Base-by-base conservation (phyloP, 371 early-diverging fungal species). In the Zopfochytrium polystomum region DNA sequence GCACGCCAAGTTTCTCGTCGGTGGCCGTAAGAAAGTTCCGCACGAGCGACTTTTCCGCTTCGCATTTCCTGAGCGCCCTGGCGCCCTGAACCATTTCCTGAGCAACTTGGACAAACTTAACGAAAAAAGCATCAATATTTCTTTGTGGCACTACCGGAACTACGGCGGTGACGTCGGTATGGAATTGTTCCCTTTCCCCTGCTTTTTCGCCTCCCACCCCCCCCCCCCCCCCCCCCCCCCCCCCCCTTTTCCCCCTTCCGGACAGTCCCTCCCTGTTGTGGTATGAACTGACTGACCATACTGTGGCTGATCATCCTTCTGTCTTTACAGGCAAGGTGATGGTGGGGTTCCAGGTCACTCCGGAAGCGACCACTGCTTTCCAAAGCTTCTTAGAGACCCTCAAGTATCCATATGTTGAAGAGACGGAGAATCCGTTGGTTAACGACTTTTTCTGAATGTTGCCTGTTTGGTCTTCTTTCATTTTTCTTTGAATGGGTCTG, bases 51-150 rank as follows among this genome's bases (percentile, higher is more conserved):
- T 96, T 52, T 85, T 87, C 68, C 72, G 95, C 57, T 95, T 95
- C 74, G 76, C 84, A 66, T 95, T 93, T 77, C 93, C 93, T 9
- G 96, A 96, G 70, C 80, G 93, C 45, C 96, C 94, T 7, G 94
- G 92, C 48, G 92, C 95, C 2, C 74, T 94, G 31, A 78, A 55
- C 26, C 66, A 45, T 45, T 58, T 50, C 26, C 51, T 52, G 11
- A 50, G 42, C 29, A 77, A 83, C 29, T 26, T 60, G 20, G 52
- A 60, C 29, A 18, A 25, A n/a, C 77, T 71, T 29, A 93, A 92
- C n/a, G n/a, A n/a, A n/a, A n/a, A n/a, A n/a, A n/a, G n/a, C n/a
- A n/a, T n/a, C 91, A 95, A 95, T 70, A 86, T 93, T 11, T 85
- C 90, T 1, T 73, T 93, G 38, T 91, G 93, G 77, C 92, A 95